phyloP scores from a whole-genome alignment of 1,284 basidiomycete species.

The Xerocomus amazonicus region DNA sequence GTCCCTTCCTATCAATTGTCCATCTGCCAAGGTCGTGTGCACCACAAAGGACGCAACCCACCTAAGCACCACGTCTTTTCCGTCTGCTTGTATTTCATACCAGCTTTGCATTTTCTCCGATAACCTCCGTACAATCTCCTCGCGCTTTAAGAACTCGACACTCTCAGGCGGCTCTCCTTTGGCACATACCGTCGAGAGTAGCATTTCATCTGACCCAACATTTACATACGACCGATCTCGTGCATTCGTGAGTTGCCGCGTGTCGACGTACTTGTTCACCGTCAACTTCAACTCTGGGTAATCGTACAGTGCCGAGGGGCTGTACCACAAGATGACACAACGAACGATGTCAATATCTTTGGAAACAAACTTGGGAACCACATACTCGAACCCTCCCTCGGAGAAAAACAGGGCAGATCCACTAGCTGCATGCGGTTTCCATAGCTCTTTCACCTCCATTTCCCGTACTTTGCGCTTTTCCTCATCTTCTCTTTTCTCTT shows the following conservation, averaged over 20 bases:
- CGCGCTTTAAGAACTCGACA: constrained; percentile 61
- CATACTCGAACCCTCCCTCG: constrained; percentile 54
- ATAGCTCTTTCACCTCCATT: constrained; percentile 62
- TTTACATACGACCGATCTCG: constrained; percentile 68
- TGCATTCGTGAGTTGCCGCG: constrained; percentile 62
- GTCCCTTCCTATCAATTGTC: constrained; percentile 61
- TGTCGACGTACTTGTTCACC: constrained; percentile 60
- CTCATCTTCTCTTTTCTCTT: constrained; percentile 44
- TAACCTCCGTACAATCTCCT: constrained; percentile 60
- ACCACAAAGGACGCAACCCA: constrained; percentile 30
- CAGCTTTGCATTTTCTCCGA: constrained; percentile 68
- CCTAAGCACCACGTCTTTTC: constrained; percentile 54
- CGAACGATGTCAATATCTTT: neutral
- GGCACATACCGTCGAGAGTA: constrained; percentile 47
- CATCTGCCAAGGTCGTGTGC: neutral
- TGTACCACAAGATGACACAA: constrained; percentile 25
- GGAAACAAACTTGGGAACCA: constrained; percentile 3
- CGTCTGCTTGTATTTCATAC: constrained; percentile 56
- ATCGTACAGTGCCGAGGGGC: constrained; percentile 54
- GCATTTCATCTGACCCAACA: constrained; percentile 48
- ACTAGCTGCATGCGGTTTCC: constrained; percentile 64
- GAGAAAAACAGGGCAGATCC: constrained; percentile 55
- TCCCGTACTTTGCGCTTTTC: constrained; percentile 45
- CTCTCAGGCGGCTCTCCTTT: constrained; percentile 39
- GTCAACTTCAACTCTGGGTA: constrained; percentile 50